Percentiles rank a stretch among this genome's conserved stretches.
Conservation (phyloP, 2,329 filamentous ascomycete genomes). For the Scedosporium minutisporum region DNA sequence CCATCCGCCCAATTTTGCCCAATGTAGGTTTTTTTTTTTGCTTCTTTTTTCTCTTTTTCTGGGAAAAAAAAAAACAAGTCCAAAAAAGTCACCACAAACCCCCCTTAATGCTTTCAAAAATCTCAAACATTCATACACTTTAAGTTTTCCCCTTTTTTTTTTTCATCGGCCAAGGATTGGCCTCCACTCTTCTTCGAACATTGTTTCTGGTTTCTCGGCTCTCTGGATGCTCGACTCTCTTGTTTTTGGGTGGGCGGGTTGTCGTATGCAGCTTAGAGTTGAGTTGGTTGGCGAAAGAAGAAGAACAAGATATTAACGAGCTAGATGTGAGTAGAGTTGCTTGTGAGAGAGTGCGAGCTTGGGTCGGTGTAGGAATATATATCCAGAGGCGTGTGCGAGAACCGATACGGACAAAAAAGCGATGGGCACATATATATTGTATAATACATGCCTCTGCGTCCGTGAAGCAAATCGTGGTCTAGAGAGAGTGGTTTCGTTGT, state of each 20-base stretch:
- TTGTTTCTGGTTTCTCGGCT: not conserved
- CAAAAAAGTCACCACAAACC: not conserved
- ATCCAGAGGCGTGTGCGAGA: no score
- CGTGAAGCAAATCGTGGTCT: not conserved
- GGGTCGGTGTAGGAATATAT: no score
- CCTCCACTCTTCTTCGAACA: not conserved
- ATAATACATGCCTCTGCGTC: no score
- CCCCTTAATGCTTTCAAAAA: not conserved
- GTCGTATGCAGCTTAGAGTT: no score
- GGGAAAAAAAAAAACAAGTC: not conserved
- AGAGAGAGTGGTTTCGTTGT: not conserved
- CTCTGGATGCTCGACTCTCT: not conserved
- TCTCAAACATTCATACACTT: not conserved
- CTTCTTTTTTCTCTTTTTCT: not conserved
- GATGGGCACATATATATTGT: no score
- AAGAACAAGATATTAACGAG: no score
- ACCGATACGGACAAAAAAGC: no score
- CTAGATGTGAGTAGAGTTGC: no score
- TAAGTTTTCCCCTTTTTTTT: not conserved
- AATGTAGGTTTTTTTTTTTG: not conserved
- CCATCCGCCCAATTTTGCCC: not conserved
- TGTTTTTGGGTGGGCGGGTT: not conserved
- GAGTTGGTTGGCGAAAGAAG: no score
- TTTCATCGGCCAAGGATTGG: not conserved
- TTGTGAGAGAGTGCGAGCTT: no score